phyloP scores from a whole-genome alignment of 2,329 filamentous ascomycete genomes.

The Fusarium dlaminii region DNA sequence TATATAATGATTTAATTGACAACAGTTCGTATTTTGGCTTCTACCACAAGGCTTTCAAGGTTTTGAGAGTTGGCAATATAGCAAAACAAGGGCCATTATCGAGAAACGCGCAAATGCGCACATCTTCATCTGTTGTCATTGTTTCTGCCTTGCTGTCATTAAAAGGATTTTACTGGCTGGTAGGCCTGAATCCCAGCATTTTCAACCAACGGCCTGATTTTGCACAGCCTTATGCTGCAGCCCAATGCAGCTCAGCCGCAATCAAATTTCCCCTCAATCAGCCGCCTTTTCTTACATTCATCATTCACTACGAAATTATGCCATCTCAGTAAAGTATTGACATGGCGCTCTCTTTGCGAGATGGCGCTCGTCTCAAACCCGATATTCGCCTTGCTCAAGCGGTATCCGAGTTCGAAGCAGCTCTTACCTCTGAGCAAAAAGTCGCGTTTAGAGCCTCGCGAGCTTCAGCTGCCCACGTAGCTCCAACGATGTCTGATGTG shows the following conservation, averaged over 20 bases:
- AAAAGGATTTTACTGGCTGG: background rate
- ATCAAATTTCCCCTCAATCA: background rate
- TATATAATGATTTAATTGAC: too few species aligned
- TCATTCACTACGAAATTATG: background rate
- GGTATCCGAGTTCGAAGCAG: conserved; percentile 51
- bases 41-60: too few species aligned
- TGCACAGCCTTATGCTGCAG: background rate
- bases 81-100: background rate
- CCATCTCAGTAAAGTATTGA: background rate
- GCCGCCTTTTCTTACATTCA: background rate
- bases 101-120: background rate
- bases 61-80: background rate
- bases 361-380: conserved; percentile 38
- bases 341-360: background rate
- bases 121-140: fast-evolving
- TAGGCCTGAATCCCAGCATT: background rate
- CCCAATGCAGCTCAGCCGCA: background rate
- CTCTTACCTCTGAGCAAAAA: conserved; percentile 50
- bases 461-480: conserved; percentile 19
- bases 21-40: too few species aligned
- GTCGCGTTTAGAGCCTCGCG: conserved; percentile 39
- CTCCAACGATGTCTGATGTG: conserved; percentile 49
- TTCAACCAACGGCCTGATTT: background rate
- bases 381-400: conserved; percentile 54
- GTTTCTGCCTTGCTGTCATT: background rate